These are phyloP conservation scores for Selenicereus undatus DNA, from an alignment of 148 eudicot species.

Conservation along the genomic window DNA sequence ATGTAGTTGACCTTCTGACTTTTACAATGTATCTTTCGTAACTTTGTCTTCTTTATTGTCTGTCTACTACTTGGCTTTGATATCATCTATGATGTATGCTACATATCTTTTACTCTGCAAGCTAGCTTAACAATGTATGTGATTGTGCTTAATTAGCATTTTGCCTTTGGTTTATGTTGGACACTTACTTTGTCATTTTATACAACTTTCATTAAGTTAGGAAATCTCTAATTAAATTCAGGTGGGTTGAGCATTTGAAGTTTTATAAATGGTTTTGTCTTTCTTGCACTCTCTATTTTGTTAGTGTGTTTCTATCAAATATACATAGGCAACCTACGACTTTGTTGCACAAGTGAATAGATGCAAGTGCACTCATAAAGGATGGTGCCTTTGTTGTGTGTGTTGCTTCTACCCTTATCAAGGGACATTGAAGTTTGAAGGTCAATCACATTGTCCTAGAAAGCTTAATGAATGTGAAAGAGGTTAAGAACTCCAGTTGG, in stretches of 20 bases:
- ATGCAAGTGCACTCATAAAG: background rate
- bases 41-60: background rate
- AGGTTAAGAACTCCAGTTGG: no score
- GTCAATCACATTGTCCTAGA: no score
- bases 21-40: no score
- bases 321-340: background rate
- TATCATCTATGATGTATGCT: background rate
- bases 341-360: background rate
- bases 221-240: background rate
- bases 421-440: no score
- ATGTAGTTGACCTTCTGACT: no score
- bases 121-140: no score
- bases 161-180: background rate
- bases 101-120: background rate
- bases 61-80: no score
- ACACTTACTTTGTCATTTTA: background rate
- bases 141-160: no score
- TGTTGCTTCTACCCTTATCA: no score
- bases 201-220: background rate
- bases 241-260: background rate
- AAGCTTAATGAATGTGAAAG: no score
- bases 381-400: background rate
- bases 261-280: background rate
- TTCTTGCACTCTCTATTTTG: background rate
- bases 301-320: background rate